Evolutionary conservation across 2,329 filamentous ascomycete genomes (phyloP), one percentile per base, ranked within the genome.

Genomic region (Apiospora phragmitis): DNA sequence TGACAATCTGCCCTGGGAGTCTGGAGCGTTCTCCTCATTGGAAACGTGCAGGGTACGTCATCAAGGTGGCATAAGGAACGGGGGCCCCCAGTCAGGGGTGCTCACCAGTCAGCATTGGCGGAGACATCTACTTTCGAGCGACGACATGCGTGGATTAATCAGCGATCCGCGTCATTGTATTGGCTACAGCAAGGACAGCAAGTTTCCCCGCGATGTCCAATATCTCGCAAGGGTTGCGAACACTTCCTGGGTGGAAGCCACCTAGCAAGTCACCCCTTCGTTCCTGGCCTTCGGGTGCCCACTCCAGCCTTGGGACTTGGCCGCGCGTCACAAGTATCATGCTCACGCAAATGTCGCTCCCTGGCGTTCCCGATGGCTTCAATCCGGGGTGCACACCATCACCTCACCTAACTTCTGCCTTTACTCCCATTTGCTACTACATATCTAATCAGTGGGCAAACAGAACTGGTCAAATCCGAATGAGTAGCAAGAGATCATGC

Each of bases 51-150:
- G 55, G 55, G 51, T 59, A 59, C 51, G 51, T 59, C 51, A 59
- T 59, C 29, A 9, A 59, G 29, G 51, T 35, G 51, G 16, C 29
- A 35, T 35, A 32, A 59, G 16, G 26, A 59, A 32, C 18, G 55
- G 51, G 29, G 55, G 14, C 32, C 32, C 55, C 32, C 32, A n/a
- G 18, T 21, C 55, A 38, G 29, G 29, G 21, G 18, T 59, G 55
- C 29, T 62, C 51, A 59, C n/a, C 55, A 62, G 55, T 62, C 55
- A 62, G 55, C 55, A 62, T 38, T 18, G n/a, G 55, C 55, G 32
- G 55, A 62, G 55, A 62, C 32, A 21, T 59, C 3, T 59, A 8
- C 51, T 35, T 21, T 32, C 32, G 55, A 62, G 29, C 55, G 55
- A 38, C 55, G 55, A 38, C 55, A 62, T 14, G 32, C 32, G 55